Percentiles rank a stretch among this genome's conserved stretches.
Conservation (phyloP, 2,329 filamentous ascomycete genomes). For the Colletotrichum sp. region DNA sequence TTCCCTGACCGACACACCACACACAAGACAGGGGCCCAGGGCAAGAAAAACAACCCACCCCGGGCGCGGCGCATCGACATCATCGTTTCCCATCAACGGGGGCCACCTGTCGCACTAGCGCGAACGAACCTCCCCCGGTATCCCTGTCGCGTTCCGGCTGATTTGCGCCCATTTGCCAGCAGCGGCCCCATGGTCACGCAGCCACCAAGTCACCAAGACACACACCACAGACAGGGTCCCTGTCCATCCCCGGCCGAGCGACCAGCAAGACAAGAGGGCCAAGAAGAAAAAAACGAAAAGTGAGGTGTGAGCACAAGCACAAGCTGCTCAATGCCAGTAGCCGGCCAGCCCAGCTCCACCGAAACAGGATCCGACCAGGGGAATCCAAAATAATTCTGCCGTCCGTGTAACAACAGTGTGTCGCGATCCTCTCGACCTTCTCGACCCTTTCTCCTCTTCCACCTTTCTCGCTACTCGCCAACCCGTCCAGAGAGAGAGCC, state of each 20-base stretch:
- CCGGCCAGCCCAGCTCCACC: conserved; percentile 15
- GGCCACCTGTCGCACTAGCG: conserved; percentile 23
- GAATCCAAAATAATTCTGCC: conserved; percentile 22
- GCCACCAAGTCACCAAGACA: conserved; percentile 17
- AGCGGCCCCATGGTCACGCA: conserved; percentile 18
- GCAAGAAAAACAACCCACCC: not conserved
- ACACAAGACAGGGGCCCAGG: not conserved
- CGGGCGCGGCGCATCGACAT: conserved; percentile 20
- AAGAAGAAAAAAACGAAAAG: not conserved
- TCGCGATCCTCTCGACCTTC: conserved; percentile 17
- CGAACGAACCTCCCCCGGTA: conserved; percentile 22
- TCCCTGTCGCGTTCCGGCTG: conserved; percentile 22
- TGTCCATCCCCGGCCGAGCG: conserved; percentile 3
- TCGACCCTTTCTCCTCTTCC: not conserved
- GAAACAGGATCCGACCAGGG: conserved; percentile 16
- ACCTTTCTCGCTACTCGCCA: not conserved
- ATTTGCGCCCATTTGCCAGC: conserved; percentile 22
- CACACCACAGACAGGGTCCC: conserved; percentile 6
- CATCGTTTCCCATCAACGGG: conserved; percentile 21
- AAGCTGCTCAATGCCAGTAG: conserved; percentile 10
- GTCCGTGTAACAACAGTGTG: conserved; percentile 22
- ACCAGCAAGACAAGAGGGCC: not conserved
- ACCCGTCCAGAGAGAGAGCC: not conserved
- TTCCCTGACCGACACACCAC: not conserved
- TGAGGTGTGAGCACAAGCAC: conserved; percentile 12